Conservation (phyloP, 768 basidiomycete genomes). For the Pleurotus sapidus region DNA sequence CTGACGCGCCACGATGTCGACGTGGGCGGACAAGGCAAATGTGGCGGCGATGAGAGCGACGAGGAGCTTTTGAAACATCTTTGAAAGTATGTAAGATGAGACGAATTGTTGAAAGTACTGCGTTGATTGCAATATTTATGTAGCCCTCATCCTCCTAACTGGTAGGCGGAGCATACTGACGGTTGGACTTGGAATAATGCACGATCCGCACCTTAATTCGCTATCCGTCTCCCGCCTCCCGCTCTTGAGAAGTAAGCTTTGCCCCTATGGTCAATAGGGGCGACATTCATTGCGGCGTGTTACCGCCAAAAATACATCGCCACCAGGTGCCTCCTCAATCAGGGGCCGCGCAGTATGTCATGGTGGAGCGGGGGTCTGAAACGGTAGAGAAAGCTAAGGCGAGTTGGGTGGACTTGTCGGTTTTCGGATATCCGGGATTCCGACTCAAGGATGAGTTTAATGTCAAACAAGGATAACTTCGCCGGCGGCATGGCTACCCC, state of each 20-base stretch:
- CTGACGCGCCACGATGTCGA: not conserved
- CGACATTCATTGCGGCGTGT: no score
- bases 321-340: no score
- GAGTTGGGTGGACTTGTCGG: no score
- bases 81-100: not conserved
- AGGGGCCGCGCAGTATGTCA: no score
- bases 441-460: no score
- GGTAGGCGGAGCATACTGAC: not conserved
- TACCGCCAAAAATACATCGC: no score
- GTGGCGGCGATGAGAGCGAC: not conserved
- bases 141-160: not conserved
- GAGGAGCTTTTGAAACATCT: not conserved
- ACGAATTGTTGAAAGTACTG: not conserved
- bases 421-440: no score
- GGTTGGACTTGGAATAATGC: not conserved
- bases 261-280: no score
- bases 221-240: not conserved
- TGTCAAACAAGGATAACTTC: no score
- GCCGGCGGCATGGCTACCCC: no score
- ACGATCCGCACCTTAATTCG: not conserved
- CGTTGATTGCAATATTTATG: not conserved
- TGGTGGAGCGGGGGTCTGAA: no score
- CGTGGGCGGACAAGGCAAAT: not conserved
- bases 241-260: not conserved
- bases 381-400: no score